Evolutionary conservation across 129 eudicot species (phyloP).

Genomic region (Helichrysum umbraculigerum): DNA sequence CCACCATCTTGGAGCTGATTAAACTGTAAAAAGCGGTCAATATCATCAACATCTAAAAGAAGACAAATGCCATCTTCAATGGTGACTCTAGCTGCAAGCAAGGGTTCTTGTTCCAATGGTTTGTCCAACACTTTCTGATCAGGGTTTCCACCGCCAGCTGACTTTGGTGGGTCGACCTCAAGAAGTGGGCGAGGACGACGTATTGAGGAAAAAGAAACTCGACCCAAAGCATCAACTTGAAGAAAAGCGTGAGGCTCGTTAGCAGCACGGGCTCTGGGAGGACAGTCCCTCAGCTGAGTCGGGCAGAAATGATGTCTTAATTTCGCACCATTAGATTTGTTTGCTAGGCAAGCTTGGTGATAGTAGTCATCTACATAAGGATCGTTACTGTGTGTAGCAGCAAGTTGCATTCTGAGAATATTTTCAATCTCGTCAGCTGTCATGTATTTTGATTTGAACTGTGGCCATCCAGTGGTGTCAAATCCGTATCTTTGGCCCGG

Average conservation of each 20-base stretch:
- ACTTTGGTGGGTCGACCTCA: conserved; percentile 73
- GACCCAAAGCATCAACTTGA: conserved; percentile 90
- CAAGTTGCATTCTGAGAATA: conserved; percentile 82
- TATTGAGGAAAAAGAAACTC: conserved; percentile 89
- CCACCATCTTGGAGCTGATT: conserved; percentile 85
- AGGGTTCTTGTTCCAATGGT: conserved; percentile 93
- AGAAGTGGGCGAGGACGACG: conserved; percentile 97
- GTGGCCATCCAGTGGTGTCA: conserved; percentile 80
- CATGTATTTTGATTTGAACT: conserved; percentile 82
- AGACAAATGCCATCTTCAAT: conserved; percentile 88
- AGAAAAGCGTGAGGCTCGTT: conserved; percentile 88
- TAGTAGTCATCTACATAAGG: conserved; percentile 95
- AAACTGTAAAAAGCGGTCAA: conserved; percentile 77
- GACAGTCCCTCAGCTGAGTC: conserved; percentile 53
- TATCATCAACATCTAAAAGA: conserved; percentile 88
- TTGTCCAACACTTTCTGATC: conserved; percentile 66
- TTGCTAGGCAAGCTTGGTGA: conserved; percentile 82
- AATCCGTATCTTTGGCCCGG: conserved; percentile 52
- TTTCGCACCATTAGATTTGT: conserved; percentile 62
- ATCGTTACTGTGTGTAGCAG: conserved; percentile 90
- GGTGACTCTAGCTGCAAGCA: conserved; percentile 97
- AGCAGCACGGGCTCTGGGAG: conserved; percentile 64
- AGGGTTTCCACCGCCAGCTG: conserved; percentile 38
- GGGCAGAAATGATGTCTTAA: conserved; percentile 90
- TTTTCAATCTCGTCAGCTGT: conserved; percentile 77